Base-by-base conservation (phyloP, 805 yeast genomes). In the Torulaspora maleeae region DNA sequence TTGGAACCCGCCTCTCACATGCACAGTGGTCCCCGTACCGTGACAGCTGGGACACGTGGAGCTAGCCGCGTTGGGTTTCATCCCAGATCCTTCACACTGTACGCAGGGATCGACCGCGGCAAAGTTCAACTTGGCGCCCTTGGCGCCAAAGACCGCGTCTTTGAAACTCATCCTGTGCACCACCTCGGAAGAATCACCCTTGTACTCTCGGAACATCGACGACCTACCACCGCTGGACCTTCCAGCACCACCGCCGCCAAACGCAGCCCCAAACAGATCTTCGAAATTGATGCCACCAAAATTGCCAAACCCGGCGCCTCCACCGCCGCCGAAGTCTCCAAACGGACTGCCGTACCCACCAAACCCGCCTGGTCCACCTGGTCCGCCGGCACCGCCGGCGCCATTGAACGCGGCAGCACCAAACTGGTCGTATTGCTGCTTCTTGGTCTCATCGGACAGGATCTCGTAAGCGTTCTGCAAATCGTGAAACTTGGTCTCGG, bases 381-480 rank as follows among this genome's bases (percentile, higher is more conserved):
- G 53, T 3, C 76, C 78, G 4, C 74, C 78, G 38, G 76, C n/a
- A 73, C 67, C 41, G 71, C 34, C 34, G 19, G 28, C 72, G 6
- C 78, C 83, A 51, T 73, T 75, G 15, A 88, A 88, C 0, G 93
- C 95, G 9, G 89, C 76, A 0, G 96, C 74, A 1, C 99, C 99
- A 67, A 77, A 90, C 59, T 86, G 95, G 62, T 93, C 99, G 58
- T 80, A 93, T 61, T 93, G 96, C 43, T 82, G 78, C 58, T 88
- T 79, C 74, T 91, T 91, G 16, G 78, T 78, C 43, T 87, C 85
- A 63, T 89, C 95, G 36, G 88, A 81, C 59, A 93, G 73, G 29
- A 93, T 79, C 67, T 93, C 99, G 61, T 95, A 93, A 1, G 97
- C 95, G 52, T 86, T 93, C 62, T 91, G 98, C 53, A 93, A 78